A percentile compares a stretch with the other conserved stretches of the same genome.
Conservation (phyloP, 179 eudicot species). For the Heliamphora pulchella region DNA sequence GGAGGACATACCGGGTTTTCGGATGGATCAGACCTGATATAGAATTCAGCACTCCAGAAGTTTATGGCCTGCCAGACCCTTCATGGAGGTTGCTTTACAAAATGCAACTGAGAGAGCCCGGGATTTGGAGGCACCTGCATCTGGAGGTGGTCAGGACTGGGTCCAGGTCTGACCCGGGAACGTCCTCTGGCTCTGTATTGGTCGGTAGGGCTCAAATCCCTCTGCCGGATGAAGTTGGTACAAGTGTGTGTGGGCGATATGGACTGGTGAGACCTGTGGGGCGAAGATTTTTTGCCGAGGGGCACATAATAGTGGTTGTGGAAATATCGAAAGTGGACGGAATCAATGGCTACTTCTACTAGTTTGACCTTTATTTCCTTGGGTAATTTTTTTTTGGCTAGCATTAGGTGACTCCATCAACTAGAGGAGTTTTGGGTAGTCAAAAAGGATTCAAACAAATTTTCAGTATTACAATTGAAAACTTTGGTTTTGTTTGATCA, state of each 20-base stretch:
- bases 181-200: not conserved
- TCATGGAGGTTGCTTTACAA: not conserved
- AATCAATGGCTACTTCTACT: not conserved
- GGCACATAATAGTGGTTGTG: not conserved
- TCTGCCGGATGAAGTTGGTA: not conserved
- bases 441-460: not conserved
- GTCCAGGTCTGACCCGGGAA: slow-evolving; percentile 1
- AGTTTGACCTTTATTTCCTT: not conserved
- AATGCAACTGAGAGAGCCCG: not conserved
- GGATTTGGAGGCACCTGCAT: not conserved
- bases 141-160: slow-evolving; percentile 13
- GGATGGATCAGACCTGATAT: not conserved
- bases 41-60: not conserved
- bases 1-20: not conserved
- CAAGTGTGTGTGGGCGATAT: not conserved
- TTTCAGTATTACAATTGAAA: not conserved
- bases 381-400: not conserved
- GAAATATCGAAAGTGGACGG: not conserved
- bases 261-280: not conserved
- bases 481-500: not conserved
- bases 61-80: not conserved
- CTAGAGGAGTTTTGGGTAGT: not conserved
- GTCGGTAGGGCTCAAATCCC: slow-evolving; percentile 3
- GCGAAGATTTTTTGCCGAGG: not conserved
- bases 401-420: not conserved